Conservation (phyloP, 495 filamentous ascomycete species). For the Staphylotrichum tortipilum region DNA sequence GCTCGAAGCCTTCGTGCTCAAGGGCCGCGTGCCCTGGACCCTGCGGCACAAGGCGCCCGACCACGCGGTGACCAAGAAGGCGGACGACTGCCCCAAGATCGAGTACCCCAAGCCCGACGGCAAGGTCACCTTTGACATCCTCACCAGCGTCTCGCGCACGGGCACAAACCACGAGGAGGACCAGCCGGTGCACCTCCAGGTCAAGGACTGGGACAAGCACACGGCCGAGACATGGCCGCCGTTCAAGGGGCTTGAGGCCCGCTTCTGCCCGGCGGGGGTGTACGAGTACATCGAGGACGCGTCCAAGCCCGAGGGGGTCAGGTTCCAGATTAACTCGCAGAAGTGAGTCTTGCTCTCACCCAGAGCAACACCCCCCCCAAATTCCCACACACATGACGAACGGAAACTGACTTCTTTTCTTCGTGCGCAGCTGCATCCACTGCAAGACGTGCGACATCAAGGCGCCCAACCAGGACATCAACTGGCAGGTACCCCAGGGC, state of each 20-base stretch:
- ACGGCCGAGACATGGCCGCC: slow-evolving; percentile 69
- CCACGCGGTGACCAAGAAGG: slow-evolving; percentile 67
- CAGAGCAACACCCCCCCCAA: no score
- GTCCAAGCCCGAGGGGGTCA: slow-evolving; percentile 68
- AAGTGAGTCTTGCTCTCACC: slow-evolving; percentile 58
- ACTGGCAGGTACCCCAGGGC: slow-evolving; percentile 91
- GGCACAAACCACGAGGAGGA: slow-evolving; percentile 99
- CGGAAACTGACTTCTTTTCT: no score
- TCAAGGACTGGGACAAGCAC: slow-evolving; percentile 89
- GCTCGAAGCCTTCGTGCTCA: slow-evolving; percentile 79
- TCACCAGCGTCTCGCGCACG: slow-evolving; percentile 87
- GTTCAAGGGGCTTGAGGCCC: slow-evolving; percentile 89
- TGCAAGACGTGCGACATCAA: slow-evolving; percentile 99
- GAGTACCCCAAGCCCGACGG: slow-evolving; percentile 96
- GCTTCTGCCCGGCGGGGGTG: slow-evolving; percentile 98
- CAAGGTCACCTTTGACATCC: slow-evolving; percentile 86
- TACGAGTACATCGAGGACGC: slow-evolving; percentile 97
- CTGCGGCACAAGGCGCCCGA: slow-evolving; percentile 72
- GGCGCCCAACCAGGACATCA: slow-evolving; percentile 90
- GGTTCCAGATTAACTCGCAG: slow-evolving; percentile 96
- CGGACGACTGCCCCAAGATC: slow-evolving; percentile 74
- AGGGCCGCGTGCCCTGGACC: slow-evolving; percentile 86
- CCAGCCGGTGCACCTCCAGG: slow-evolving; percentile 91
- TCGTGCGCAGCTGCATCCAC: slow-evolving; percentile 71
- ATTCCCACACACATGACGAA: no score